phyloP scores from a whole-genome alignment of 2,329 filamentous ascomycete genomes.

The Fusarium sp. region DNA sequence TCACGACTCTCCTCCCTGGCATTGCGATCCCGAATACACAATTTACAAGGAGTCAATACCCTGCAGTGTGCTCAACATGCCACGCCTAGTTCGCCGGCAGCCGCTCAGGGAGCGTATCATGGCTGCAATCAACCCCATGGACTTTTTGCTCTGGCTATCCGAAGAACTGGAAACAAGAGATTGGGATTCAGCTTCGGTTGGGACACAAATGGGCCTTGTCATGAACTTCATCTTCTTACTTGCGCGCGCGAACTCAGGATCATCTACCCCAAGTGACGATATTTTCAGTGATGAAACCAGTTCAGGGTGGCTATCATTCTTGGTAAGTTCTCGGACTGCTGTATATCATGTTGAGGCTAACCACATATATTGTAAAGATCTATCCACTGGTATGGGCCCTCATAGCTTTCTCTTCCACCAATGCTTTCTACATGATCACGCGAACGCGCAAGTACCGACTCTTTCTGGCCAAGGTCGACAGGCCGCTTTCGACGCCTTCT shows the following conservation, averaged over 20 bases:
- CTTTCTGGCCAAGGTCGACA: constrained; percentile 87
- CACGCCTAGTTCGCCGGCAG: constrained; percentile 82
- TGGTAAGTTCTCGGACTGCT: constrained; percentile 54
- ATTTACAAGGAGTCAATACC: background rate
- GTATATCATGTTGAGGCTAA: constrained; percentile 12
- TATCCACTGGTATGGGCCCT: constrained; percentile 77
- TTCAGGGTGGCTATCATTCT: constrained; percentile 70
- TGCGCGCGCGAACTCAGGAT: constrained; percentile 78
- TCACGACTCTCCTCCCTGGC: background rate
- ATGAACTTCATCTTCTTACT: constrained; percentile 85
- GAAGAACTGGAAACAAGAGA: constrained; percentile 93
- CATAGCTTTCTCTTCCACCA: constrained; percentile 71
- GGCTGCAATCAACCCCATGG: constrained; percentile 83
- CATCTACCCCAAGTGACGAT: constrained; percentile 70
- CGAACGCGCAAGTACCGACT: constrained; percentile 88
- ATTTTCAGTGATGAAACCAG: constrained; percentile 79
- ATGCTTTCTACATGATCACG: constrained; percentile 83
- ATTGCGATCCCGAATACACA: background rate
- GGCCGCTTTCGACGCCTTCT: constrained; percentile 79
- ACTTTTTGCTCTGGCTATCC: constrained; percentile 89
- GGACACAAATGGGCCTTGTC: constrained; percentile 76
- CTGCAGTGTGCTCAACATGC: constrained; percentile 56
- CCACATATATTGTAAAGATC: constrained; percentile 56
- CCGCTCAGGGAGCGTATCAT: constrained; percentile 84
- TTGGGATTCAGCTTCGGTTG: constrained; percentile 85